Evolutionary conservation across 163 green algal genomes (phyloP).

Genomic region (Coccomyxa subellipsoidea): DNA sequence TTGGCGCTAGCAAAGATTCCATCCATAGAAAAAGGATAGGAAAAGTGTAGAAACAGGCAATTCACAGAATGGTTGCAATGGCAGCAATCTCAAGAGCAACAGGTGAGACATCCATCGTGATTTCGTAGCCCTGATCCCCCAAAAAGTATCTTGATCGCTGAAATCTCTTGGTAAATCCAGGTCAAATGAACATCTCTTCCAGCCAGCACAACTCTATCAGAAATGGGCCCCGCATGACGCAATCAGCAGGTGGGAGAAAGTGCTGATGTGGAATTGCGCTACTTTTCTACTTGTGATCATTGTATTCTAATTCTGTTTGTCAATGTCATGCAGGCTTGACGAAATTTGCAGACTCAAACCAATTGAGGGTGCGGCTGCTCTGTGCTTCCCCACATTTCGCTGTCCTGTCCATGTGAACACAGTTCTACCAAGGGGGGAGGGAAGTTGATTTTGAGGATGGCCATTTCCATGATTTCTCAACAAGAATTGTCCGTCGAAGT

Average conservation of each 20-base stretch:
- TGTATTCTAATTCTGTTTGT: not conserved
- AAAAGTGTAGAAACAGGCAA: not conserved
- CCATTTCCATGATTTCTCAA: not conserved
- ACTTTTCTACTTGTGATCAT: not conserved
- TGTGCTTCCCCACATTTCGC: not conserved
- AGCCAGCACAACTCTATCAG: not conserved
- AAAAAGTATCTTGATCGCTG: no score
- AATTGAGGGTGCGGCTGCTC: not conserved
- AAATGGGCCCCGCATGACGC: not conserved
- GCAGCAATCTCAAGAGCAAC: not conserved
- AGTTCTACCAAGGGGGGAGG: no score
- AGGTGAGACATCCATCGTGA: not conserved
- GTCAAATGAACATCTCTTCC: not conserved
- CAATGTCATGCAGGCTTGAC: not conserved
- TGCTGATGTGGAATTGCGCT: not conserved
- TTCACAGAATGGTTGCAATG: not conserved
- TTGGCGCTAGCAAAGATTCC: not conserved
- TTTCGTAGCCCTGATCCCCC: not conserved
- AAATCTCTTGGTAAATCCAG: not conserved
- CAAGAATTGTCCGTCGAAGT: not conserved
- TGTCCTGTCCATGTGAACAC: no score
- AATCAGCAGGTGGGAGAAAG: not conserved
- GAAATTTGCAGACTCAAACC: not conserved
- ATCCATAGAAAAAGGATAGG: not conserved
- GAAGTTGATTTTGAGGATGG: no score